Percentiles rank a stretch among this genome's conserved stretches.
phyloP scores from a whole-genome alignment of 1,284 basidiomycete genomes.

The Puccinia coronata region DNA sequence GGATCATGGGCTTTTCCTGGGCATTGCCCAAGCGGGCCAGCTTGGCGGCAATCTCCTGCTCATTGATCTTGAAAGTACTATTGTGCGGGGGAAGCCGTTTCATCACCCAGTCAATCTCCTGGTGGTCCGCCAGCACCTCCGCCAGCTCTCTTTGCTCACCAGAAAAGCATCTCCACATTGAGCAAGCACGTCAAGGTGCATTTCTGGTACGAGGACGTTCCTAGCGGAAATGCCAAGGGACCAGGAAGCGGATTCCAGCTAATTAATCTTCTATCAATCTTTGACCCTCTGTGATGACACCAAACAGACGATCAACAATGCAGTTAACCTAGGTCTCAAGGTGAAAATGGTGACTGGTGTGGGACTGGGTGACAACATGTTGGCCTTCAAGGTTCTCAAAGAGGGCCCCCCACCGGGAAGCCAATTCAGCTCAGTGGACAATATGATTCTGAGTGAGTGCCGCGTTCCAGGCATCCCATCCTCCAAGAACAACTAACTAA shows the following conservation, averaged over 20 bases:
- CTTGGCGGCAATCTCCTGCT: too few species aligned
- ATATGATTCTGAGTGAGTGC: constrained; percentile 65
- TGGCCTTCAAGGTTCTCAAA: constrained; percentile 90
- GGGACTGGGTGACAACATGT: constrained; percentile 94
- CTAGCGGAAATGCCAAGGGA: constrained; percentile 63
- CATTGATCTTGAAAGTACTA: too few species aligned
- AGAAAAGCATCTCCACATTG: too few species aligned
- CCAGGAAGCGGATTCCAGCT: constrained; percentile 95
- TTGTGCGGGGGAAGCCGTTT: too few species aligned
- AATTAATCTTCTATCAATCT: constrained; percentile 93
- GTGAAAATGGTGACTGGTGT: constrained; percentile 99
- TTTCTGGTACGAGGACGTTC: constrained; percentile 89
- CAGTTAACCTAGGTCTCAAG: constrained; percentile 88
- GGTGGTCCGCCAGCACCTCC: too few species aligned
- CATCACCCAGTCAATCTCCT: too few species aligned
- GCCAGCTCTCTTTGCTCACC: too few species aligned
- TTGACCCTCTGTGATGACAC: constrained; percentile 98
- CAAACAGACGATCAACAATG: constrained; percentile 98
- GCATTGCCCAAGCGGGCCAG: too few species aligned
- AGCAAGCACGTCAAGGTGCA: too few species aligned
- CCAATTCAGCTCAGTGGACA: constrained; percentile 77
- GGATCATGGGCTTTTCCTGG: too few species aligned
- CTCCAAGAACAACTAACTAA: background rate
- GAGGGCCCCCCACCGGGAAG: constrained; percentile 76
- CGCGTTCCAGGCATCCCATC: background rate